phyloP scores from a whole-genome alignment of 2,329 filamentous ascomycete genomes.

The Epichloe scottii region DNA sequence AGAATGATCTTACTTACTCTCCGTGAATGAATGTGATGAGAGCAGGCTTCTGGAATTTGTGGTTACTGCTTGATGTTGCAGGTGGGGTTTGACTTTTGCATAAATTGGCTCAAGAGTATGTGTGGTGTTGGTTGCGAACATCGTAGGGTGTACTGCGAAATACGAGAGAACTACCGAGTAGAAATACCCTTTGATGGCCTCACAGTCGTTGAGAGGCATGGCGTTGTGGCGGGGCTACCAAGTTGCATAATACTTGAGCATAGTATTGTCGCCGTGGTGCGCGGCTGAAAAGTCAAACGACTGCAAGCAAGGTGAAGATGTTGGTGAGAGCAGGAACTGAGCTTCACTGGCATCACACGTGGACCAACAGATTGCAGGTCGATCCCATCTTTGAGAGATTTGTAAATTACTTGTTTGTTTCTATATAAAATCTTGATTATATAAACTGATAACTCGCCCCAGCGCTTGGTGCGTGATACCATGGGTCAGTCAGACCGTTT shows the following conservation, averaged over 20 bases:
- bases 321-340: too few species aligned
- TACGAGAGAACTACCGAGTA: too few species aligned
- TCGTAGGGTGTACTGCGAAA: too few species aligned
- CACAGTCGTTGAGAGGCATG: neutral
- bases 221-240: neutral
- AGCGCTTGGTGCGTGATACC: conserved; percentile 11
- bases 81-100: too few species aligned
- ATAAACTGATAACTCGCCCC: conserved; percentile 6
- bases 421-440: neutral
- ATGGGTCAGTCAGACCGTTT: neutral
- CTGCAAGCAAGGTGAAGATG: neutral
- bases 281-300: neutral
- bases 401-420: neutral
- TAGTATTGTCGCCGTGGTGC: neutral
- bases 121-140: too few species aligned
- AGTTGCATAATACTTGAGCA: neutral
- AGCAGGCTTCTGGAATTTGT: too few species aligned
- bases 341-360: too few species aligned
- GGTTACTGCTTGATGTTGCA: too few species aligned
- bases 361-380: too few species aligned
- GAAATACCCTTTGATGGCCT: neutral
- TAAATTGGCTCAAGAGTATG: too few species aligned
- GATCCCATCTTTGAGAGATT: neutral
- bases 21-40: too few species aligned
- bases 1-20: too few species aligned